Base-by-base conservation (phyloP, 1,284 basidiomycete genomes). In the Mycena sp. region DNA sequence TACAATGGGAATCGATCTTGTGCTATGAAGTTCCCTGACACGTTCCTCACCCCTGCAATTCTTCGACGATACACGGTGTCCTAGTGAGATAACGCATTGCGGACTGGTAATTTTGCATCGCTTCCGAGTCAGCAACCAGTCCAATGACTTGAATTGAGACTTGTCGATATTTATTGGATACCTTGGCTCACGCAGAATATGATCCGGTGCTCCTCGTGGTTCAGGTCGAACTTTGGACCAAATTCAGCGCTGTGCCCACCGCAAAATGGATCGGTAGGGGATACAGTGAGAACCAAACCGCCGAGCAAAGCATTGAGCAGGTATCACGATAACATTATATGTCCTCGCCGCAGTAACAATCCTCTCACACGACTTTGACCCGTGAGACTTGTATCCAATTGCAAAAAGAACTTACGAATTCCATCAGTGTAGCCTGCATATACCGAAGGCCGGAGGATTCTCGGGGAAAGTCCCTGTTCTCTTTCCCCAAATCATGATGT, bases 1-100 rank as follows among this genome's bases (percentile, higher is more conserved):
- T 28, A 29, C 25, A 28, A 28, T 40, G 37, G 50, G 40, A 51
- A 51, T 40, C 25, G 50, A 51, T 51, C 37, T 40, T 51, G 50
- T 50, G 32, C 32, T 50, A 50, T 37, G 48, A 16, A 53, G 23
- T 53, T 30, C 28, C 28, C 51, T 7, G 28, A 43, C 51, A 43
- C 40, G 28, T 53, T 53, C 51, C 40, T 53, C 28, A 32, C 26
- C 40, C 40, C 51, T 37, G 51, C 51, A 43, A 30, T 53, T 53
- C 38, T 53, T 43, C 28, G 38, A 43, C 40, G 51, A 43, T 53
- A 28, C 40, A 53, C n/a, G 25, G 51, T 29, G 50, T 52, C 44
- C 25, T 48, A 48, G 45, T 48, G 29, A 30, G 28, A 32, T 48
- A 48, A 30, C 45, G 45, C 28, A 30, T 30, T 30, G 45, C 45